Percentiles rank a stretch among this genome's conserved stretches.
Evolutionary conservation across 805 yeast species (phyloP).

Genomic region (Alloascoidea hylecoeti): DNA sequence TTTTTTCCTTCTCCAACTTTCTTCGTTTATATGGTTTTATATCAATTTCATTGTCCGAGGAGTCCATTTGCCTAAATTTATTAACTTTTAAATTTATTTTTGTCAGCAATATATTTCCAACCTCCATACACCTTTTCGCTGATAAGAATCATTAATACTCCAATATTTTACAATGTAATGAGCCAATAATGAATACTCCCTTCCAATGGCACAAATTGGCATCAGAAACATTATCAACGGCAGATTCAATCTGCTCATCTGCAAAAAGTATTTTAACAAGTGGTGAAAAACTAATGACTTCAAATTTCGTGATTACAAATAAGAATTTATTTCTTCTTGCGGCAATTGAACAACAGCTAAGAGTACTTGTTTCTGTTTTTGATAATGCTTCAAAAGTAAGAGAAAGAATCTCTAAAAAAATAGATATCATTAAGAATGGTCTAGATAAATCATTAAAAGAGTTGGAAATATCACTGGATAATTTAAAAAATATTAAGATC

Average conservation of each 20-base stretch:
- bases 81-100: too few species aligned
- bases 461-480: too few species aligned
- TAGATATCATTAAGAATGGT: constrained; percentile 5
- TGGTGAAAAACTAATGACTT: constrained; percentile 21
- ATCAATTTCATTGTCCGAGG: too few species aligned
- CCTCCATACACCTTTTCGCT: too few species aligned
- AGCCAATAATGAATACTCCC: too few species aligned
- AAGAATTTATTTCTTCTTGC: constrained; percentile 28
- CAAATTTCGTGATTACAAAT: constrained; percentile 26
- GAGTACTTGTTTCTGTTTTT: constrained; percentile 21
- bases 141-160: too few species aligned
- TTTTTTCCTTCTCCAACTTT: too few species aligned
- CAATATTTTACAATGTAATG: constrained; percentile 2
- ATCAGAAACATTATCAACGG: constrained; percentile 28
- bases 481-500: constrained; percentile 7
- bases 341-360: constrained; percentile 32
- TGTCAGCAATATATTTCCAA: too few species aligned
- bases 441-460: constrained; percentile 9
- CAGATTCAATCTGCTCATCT: constrained; percentile 34
- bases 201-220: constrained; percentile 35
- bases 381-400: constrained; percentile 8
- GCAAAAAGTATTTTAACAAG: constrained; percentile 27
- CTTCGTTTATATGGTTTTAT: too few species aligned
- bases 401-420: constrained; percentile 5
- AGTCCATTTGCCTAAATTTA: too few species aligned